These are phyloP conservation scores for Sarocladiaceae sp. DNA, from an alignment of 2,329 filamentous ascomycete genomes.

Conservation along the genomic window DNA sequence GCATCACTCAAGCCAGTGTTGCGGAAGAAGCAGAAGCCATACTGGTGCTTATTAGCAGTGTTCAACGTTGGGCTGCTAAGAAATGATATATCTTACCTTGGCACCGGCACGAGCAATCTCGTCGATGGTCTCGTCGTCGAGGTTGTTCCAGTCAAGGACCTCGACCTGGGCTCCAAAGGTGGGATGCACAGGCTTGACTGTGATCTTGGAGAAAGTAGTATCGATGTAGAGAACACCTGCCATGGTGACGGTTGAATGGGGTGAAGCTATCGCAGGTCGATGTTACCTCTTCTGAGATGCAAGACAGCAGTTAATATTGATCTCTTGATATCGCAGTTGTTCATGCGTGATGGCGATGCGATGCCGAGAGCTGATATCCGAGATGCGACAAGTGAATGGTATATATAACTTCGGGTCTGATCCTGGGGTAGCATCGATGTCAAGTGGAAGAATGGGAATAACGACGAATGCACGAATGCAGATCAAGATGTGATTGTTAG, in stretches of 20 bases:
- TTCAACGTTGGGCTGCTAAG: too few species aligned
- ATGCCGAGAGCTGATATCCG: too few species aligned
- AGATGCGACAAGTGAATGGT: neutral
- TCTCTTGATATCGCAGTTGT: too few species aligned
- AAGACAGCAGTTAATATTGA: too few species aligned
- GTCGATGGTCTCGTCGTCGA: neutral
- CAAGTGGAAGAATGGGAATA: too few species aligned
- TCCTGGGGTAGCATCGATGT: too few species aligned
- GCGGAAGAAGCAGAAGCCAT: slow-evolving; percentile 49
- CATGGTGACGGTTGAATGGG: neutral
- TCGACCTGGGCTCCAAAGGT: neutral
- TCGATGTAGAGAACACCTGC: neutral
- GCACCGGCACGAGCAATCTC: neutral
- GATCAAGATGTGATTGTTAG: neutral
- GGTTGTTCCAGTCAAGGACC: neutral
- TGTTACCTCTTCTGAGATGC: neutral
- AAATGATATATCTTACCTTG: neutral
- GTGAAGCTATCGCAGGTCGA: neutral
- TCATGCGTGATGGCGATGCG: neutral
- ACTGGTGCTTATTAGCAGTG: too few species aligned
- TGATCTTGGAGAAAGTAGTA: neutral
- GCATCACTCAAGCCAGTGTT: slow-evolving; percentile 45
- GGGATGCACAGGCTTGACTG: neutral
- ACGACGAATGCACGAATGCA: neutral
- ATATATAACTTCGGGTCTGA: neutral